Evolutionary conservation across 805 yeast genomes (phyloP).

Genomic region (Wickerhamiella alocasiicola): DNA sequence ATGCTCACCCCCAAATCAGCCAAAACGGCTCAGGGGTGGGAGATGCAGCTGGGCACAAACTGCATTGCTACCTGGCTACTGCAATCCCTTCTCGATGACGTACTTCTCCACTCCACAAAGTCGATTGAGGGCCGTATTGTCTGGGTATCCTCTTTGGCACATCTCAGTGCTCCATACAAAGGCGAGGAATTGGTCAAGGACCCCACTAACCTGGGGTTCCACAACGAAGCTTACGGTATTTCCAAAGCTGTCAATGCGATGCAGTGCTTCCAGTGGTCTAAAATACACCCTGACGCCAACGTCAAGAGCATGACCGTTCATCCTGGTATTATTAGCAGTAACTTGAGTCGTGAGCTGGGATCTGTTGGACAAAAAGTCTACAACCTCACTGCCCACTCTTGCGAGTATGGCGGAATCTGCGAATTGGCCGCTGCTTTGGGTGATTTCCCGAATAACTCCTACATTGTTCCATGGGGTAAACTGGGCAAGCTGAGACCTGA

Average conservation of each 20-base stretch:
- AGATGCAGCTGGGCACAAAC: slow-evolving; percentile 37
- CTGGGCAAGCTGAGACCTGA: slow-evolving; percentile 31
- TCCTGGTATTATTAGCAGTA: slow-evolving; percentile 33
- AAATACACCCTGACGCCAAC: slow-evolving; percentile 25
- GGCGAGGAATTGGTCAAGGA: slow-evolving; percentile 30
- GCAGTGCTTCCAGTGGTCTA: slow-evolving; percentile 30
- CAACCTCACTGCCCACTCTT: slow-evolving; percentile 14
- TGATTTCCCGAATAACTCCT: slow-evolving; percentile 26
- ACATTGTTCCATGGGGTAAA: slow-evolving; percentile 34
- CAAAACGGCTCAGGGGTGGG: slow-evolving; percentile 34
- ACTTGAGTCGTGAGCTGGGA: slow-evolving; percentile 25
- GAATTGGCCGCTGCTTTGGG: slow-evolving; percentile 34
- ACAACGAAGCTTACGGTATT: slow-evolving; percentile 29
- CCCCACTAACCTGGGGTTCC: slow-evolving; percentile 19
- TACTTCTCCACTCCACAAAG: slow-evolving; percentile 23
- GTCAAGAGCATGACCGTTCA: slow-evolving; percentile 30
- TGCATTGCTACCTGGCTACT: slow-evolving; percentile 36
- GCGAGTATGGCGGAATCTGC: slow-evolving; percentile 34
- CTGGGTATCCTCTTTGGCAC: slow-evolving; percentile 36
- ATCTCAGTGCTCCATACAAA: slow-evolving; percentile 22
- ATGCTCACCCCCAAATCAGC: slow-evolving; percentile 21
- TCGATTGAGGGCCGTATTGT: slow-evolving; percentile 33
- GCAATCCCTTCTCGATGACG: slow-evolving; percentile 28
- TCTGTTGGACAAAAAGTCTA: slow-evolving; percentile 3
- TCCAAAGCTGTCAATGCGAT: slow-evolving; percentile 33